A percentile compares a stretch with the other conserved stretches of the same genome.
phyloP scores from a whole-genome alignment of 345 rosid genomes.

The Iberis pinnata region DNA sequence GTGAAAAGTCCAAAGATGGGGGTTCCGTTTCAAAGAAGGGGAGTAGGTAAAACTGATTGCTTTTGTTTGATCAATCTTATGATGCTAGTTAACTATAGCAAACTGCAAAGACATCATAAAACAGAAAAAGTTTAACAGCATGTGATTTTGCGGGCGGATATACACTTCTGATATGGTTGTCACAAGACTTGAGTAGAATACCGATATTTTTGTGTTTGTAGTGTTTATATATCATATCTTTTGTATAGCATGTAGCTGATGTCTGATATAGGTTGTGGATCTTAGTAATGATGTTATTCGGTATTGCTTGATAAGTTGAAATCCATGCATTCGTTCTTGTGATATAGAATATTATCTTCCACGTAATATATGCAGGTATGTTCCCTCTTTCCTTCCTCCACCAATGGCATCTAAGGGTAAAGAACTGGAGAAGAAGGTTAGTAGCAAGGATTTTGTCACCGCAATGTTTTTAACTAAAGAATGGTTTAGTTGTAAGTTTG shows the following conservation, averaged over 20 bases:
- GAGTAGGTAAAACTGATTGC: slow-evolving; percentile 92
- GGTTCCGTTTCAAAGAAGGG: slow-evolving; percentile 98
- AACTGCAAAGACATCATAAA: slow-evolving; percentile 32
- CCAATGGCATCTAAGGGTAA: slow-evolving; percentile 83
- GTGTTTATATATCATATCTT: not conserved
- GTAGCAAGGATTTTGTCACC: slow-evolving; percentile 10
- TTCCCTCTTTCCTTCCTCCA: slow-evolving; percentile 98
- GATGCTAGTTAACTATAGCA: too few relatives aligned
- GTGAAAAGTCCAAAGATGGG: slow-evolving; percentile 99
- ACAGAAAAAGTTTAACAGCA: slow-evolving; percentile 27
- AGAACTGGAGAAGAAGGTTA: slow-evolving; percentile 82
- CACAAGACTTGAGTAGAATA: slow-evolving; percentile 3
- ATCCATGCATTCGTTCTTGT: slow-evolving; percentile 5
- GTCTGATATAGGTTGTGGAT: not conserved
- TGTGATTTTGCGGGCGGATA: slow-evolving; percentile 21
- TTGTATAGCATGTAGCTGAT: not conserved
- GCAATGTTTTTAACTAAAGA: slow-evolving; percentile 5
- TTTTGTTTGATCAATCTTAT: slow-evolving; percentile 54
- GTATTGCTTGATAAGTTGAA: slow-evolving; percentile 4
- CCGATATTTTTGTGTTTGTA: not conserved
- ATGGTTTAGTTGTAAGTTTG: slow-evolving; percentile 10
- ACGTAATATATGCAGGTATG: slow-evolving; percentile 70
- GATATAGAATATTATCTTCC: slow-evolving; percentile 38
- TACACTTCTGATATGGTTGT: slow-evolving; percentile 20
- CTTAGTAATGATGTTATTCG: slow-evolving; percentile 6